Base-by-base conservation (phyloP, 768 basidiomycete species). In the Lenzites betulinus region DNA sequence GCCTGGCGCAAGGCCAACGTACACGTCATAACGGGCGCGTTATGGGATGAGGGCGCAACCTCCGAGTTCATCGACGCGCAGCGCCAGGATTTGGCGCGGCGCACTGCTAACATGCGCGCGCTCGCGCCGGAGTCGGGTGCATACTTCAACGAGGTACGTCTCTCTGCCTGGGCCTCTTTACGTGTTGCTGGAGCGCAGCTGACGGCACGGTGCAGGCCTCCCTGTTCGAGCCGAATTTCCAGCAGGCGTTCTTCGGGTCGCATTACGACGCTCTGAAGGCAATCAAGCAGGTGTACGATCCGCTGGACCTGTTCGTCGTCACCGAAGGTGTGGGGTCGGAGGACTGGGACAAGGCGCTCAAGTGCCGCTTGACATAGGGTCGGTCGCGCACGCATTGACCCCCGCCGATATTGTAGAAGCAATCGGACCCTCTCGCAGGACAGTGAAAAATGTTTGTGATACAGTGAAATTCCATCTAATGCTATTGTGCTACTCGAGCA, bases 231-330 rank as follows among this genome's bases (percentile, higher is more conserved):
- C 53, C 66, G 7, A 67, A 82, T 43, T 77, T 75, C 53, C 69
- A 76, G 64, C 63, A 73, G n/a, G 71, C 77, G 0, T 83, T 81
- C 68, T 84, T 80, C 61, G 82, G 82, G 0, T 59, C 71, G 1
- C 79, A 83, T 60, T 81, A 81, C 48, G 16, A 64, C 3, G 69
- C 55, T 25, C 66, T 83, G 30, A 75, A 74, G 62, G 62, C 56
- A 0, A 79, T 84, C 68, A 83, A 84, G 65, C 35, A 51, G 6
- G 73, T 67, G 60, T 80, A 81, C 52, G 83, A 85, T 66, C 77
- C 81, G 0, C 56, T 69, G 12, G 72, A 66, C 25, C 54, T 84
- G 12, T 84, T 84, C 64, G 67, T 83, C 6, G 79, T 83, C 18
- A 58, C 67, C 0, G 68, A 73, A 22, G 83, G 82, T 1, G 80